Conservation (phyloP, 169 alveolate genomes). For the Cryptosporidium ryanae region DNA sequence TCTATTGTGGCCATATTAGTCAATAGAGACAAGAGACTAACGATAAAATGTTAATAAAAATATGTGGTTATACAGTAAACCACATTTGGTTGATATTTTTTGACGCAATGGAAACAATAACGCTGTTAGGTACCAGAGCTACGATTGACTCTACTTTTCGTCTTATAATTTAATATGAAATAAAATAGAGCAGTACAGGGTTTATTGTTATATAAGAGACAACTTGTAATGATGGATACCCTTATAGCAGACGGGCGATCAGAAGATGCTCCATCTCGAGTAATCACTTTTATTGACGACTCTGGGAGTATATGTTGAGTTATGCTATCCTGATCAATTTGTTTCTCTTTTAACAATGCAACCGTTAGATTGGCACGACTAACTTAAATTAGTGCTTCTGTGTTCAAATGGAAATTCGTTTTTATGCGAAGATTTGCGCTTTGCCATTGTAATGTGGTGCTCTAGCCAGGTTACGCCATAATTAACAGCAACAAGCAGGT, state of each 20-base stretch:
- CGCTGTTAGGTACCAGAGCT: too few relatives aligned
- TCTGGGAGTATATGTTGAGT: conserved; percentile 18
- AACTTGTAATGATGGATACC: conserved; percentile 71
- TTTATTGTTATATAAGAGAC: neutral
- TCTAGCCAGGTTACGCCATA: too few relatives aligned
- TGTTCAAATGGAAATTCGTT: neutral
- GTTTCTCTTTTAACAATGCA: conserved; percentile 1
- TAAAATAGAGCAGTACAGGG: neutral
- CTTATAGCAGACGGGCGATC: conserved; percentile 77
- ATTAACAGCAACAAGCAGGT: too few relatives aligned
- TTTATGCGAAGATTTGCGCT: too few relatives aligned
- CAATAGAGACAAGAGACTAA: neutral
- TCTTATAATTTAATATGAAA: neutral
- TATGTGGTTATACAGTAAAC: too few relatives aligned
- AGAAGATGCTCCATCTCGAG: conserved; percentile 4
- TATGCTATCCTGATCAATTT: conserved; percentile 68
- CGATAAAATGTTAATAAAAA: too few relatives aligned
- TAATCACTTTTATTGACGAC: conserved; percentile 13
- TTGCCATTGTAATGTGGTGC: too few relatives aligned
- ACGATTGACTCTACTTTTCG: neutral
- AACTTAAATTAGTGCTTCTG: neutral
- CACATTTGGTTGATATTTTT: too few relatives aligned
- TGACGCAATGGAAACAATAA: too few relatives aligned
- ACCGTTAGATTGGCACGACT: neutral
- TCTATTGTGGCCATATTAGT: neutral